These are phyloP conservation scores for Crucibulum laeve DNA, from an alignment of 768 basidiomycete genomes.

Conservation along the genomic window DNA sequence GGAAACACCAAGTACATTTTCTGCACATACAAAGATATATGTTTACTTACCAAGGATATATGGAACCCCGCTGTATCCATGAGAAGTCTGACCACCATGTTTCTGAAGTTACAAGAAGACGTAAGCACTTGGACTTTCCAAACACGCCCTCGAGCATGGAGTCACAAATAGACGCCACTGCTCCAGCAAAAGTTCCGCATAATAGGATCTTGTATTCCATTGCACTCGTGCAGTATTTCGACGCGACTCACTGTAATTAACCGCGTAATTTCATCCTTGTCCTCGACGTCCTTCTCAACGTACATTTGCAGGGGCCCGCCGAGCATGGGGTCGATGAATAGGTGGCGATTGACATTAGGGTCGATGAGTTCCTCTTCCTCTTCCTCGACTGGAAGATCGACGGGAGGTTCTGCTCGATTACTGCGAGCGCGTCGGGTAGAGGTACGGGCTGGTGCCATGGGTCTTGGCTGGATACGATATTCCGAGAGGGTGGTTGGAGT, in stretches of 20 bases:
- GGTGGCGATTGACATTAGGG: conserved; percentile 35
- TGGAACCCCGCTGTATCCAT: conserved; percentile 72
- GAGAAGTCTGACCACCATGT: conserved; percentile 71
- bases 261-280: conserved; percentile 59
- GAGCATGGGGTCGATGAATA: conserved; percentile 83
- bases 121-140: too few relatives aligned
- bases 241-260: conserved; percentile 57
- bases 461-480: conserved; percentile 45
- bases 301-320: conserved; percentile 72
- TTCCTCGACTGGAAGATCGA: conserved; percentile 23
- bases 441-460: conserved; percentile 80
- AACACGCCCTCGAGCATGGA: too few relatives aligned
- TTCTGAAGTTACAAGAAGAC: conserved; percentile 37
- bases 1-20: too few relatives aligned
- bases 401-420: conserved; percentile 31
- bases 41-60: conserved; percentile 69
- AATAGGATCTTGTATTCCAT: too few relatives aligned
- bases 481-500: conserved; percentile 44
- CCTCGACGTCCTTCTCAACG: conserved; percentile 76
- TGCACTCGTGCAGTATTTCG: too few relatives aligned
- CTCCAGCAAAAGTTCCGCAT: too few relatives aligned
- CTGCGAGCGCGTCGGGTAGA: conserved; percentile 40
- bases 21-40: conserved; percentile 2
- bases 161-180: too few relatives aligned
- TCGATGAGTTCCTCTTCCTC: conserved; percentile 22